phyloP scores from a whole-genome alignment of 2,329 filamentous ascomycete species.

The Trichothecium roseum region DNA sequence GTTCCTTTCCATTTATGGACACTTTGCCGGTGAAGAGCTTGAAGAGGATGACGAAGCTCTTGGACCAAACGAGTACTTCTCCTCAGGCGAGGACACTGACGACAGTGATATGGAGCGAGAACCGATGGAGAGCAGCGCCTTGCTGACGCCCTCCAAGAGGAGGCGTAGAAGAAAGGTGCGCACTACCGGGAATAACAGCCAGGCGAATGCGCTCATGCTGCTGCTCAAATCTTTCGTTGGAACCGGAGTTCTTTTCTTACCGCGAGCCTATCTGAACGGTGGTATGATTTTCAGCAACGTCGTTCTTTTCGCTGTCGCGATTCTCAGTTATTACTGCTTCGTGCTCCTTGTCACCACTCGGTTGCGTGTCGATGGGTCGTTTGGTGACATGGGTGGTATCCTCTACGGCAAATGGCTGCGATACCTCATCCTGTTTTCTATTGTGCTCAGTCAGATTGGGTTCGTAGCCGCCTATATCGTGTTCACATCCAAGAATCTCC shows the following conservation, averaged over 20 bases:
- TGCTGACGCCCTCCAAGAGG: slow-evolving; percentile 66
- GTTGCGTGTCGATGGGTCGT: slow-evolving; percentile 80
- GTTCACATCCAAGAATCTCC: slow-evolving; percentile 90
- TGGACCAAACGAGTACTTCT: slow-evolving; percentile 83
- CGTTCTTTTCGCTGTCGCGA: slow-evolving; percentile 76
- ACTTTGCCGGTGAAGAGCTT: slow-evolving; percentile 93
- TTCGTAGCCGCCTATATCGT: slow-evolving; percentile 95
- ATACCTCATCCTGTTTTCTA: slow-evolving; percentile 75
- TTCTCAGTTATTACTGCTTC: slow-evolving; percentile 94
- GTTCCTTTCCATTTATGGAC: slow-evolving; percentile 88
- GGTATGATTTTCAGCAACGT: slow-evolving; percentile 96
- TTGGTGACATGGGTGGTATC: slow-evolving; percentile 90
- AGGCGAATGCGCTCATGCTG: slow-evolving; percentile 70
- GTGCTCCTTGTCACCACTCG: slow-evolving; percentile 84
- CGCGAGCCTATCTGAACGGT: slow-evolving; percentile 86
- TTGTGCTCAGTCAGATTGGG: slow-evolving; percentile 90
- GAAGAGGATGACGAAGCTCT: slow-evolving; percentile 93
- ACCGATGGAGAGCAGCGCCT: slow-evolving; percentile 77
- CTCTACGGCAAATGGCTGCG: slow-evolving; percentile 89
- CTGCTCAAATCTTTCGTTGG: slow-evolving; percentile 97
- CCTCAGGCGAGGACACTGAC: slow-evolving; percentile 61
- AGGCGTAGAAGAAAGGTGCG: slow-evolving; percentile 69
- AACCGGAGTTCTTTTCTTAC: slow-evolving; percentile 87
- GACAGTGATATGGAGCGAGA: slow-evolving; percentile 58
- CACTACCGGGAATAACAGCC: slow-evolving; percentile 65